Evolutionary conservation across 257 asterid genomes (phyloP).

Genomic region (Solanum etuberosum): DNA sequence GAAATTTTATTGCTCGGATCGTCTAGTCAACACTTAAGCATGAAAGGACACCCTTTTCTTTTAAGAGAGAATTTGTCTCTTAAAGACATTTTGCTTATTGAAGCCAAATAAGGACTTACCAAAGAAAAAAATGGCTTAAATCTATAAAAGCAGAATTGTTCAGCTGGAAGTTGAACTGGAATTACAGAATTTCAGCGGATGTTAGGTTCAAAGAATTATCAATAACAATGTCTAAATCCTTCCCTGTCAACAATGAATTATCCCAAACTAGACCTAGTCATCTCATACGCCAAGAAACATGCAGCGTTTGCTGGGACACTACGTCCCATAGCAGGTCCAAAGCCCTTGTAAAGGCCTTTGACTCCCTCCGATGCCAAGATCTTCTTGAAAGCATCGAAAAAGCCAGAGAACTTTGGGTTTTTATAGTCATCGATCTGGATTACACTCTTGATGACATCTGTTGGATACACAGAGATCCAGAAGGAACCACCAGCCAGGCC

Average conservation of each 20-base stretch:
- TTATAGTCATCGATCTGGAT: constrained; percentile 73
- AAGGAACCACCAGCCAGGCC: constrained; percentile 71
- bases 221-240: neutral
- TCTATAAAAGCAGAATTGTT: neutral
- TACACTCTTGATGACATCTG: constrained; percentile 72
- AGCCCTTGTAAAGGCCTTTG: constrained; percentile 77
- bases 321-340: constrained; percentile 51
- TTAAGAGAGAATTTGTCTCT: neutral
- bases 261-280: neutral
- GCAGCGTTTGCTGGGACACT: constrained; percentile 4
- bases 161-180: neutral
- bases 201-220: neutral
- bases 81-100: neutral
- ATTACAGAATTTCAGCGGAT: neutral
- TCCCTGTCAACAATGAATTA: neutral
- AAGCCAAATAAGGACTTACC: neutral
- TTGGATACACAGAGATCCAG: constrained; percentile 66
- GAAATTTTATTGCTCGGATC: neutral
- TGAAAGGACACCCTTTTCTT: neutral
- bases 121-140: neutral
- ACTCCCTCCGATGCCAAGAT: constrained; percentile 60
- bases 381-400: constrained; percentile 55
- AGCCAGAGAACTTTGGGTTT: constrained; percentile 64
- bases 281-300: constrained; percentile 6
- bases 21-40: neutral